Conservation (phyloP, 1,139 yeast genomes). For the Suhomyces ambrosiae region DNA sequence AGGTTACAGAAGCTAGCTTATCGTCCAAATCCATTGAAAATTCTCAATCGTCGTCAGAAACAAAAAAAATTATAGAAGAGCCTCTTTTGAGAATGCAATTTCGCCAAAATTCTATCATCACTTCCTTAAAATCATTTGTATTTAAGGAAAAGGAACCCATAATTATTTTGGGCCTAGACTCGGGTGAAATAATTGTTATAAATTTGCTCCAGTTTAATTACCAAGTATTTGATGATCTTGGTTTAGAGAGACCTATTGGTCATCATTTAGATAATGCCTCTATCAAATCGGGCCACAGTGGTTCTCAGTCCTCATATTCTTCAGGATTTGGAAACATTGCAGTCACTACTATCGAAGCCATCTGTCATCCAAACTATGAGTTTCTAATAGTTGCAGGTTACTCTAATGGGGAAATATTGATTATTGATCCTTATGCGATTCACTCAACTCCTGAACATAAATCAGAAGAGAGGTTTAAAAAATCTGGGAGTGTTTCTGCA, state of each 20-base stretch:
- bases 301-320: slow-evolving; percentile 6
- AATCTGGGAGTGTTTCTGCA: slow-evolving; percentile 5
- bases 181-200: slow-evolving; percentile 37
- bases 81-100: slow-evolving; percentile 41
- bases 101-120: slow-evolving; percentile 28
- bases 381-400: slow-evolving; percentile 41
- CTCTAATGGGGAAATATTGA: slow-evolving; percentile 44
- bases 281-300: slow-evolving; percentile 13
- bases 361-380: slow-evolving; percentile 34
- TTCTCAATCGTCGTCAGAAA: slow-evolving; percentile 13
- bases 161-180: slow-evolving; percentile 39
- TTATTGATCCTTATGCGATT: slow-evolving; percentile 31
- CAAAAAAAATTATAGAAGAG: slow-evolving; percentile 30
- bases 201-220: slow-evolving; percentile 32
- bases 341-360: slow-evolving; percentile 38
- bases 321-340: slow-evolving; percentile 17
- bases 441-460: slow-evolving; percentile 13
- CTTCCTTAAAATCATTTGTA: slow-evolving; percentile 33
- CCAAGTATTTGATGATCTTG: slow-evolving; percentile 30
- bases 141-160: slow-evolving; percentile 25
- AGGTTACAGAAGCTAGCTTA: slow-evolving; percentile 4
- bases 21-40: slow-evolving; percentile 4
- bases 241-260: slow-evolving; percentile 15
- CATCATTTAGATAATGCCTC: slow-evolving; percentile 15
- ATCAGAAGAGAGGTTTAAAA: slow-evolving; percentile 11